Base-by-base conservation (phyloP, 768 basidiomycete species). In the Leucosporidium scottii region DNA sequence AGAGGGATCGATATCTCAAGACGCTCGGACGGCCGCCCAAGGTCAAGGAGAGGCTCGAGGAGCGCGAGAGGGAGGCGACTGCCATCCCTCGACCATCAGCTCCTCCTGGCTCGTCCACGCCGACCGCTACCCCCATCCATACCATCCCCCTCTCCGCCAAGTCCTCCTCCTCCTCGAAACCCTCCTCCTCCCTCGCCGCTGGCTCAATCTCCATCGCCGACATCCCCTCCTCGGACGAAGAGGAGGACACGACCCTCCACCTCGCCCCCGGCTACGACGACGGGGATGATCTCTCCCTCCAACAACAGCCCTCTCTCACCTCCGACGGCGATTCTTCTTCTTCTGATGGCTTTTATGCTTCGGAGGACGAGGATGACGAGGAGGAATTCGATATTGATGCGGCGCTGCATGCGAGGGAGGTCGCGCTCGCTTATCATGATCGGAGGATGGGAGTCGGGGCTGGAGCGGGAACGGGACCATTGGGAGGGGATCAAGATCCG, bases 351-450 rank as follows among this genome's bases (percentile, higher is more conserved):
- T 51, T 44, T 27, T 39, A 31, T 23, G 44, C n/a, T 21, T 61
- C 65, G 27, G 63, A 61, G 7, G 69, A 66, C 3, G 58, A 49
- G 2, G 54, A 48, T 20, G 64, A 54, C 50, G 51, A 50, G 36
- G n/a, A 39, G 13, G 54, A 66, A 15, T 48, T 73, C 30, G 71
- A 73, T 31, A 68, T 73, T 54, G 71, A 73, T n/a, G 51, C 61
- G 1, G 71, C 66, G 12, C 20, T 73, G 50, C 65, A 67, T 18
- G 53, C 59, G 63, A 53, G 71, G 17, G 71, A 73, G 48, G 68
- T 73, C 28, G 71, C 71, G 31, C 63, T 73, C 12, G 71, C 48
- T 49, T 73, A 73, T 15, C 71, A 73, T n/a, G 49, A 48, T 39
- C 62, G 67, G 62, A 21, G 71, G 36, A 25, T 65, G 34, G 55